phyloP scores from a whole-genome alignment of 371 early-diverging fungal genomes.

The Smittium culicis region DNA sequence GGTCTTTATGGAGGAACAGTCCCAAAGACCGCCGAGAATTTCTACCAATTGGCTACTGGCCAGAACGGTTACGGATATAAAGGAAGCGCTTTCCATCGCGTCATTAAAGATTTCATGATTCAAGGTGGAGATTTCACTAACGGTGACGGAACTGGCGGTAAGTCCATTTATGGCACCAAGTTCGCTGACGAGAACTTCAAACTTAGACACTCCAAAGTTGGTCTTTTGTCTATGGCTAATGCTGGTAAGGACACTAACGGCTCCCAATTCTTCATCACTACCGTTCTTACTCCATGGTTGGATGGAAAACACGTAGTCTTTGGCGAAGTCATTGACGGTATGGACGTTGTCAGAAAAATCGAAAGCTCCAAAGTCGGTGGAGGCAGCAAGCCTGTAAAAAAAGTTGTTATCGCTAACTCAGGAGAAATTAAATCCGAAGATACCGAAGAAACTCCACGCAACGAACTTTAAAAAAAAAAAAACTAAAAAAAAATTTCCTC shows the following conservation, averaged over 20 bases:
- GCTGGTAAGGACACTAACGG: conserved; percentile 91
- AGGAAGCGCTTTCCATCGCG: conserved; percentile 78
- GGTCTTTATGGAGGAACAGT: conserved; percentile 68
- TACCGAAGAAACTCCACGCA: background rate
- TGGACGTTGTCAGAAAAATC: conserved; percentile 64
- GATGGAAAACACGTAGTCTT: conserved; percentile 99
- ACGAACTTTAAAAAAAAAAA: background rate
- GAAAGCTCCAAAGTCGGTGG: conserved; percentile 36
- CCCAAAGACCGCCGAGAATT: conserved; percentile 83
- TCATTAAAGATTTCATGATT: conserved; percentile 79
- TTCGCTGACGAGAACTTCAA: conserved; percentile 96
- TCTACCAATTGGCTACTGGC: conserved; percentile 67
- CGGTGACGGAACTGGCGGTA: conserved; percentile 87
- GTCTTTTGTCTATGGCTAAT: conserved; percentile 90
- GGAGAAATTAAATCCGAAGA: conserved; percentile 14
- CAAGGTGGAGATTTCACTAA: conserved; percentile 72
- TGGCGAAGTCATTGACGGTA: conserved; percentile 78
- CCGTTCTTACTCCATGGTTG: conserved; percentile 65
- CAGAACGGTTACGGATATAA: conserved; percentile 74
- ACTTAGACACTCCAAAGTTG: conserved; percentile 49
- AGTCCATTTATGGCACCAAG: conserved; percentile 77
- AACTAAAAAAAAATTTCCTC: too few species aligned
- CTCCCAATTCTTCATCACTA: conserved; percentile 76
- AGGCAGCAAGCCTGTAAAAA: conserved; percentile 23
- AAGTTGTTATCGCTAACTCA: conserved; percentile 28